phyloP scores from a whole-genome alignment of 495 filamentous ascomycete species.

The Clavariopsis aquatica region DNA sequence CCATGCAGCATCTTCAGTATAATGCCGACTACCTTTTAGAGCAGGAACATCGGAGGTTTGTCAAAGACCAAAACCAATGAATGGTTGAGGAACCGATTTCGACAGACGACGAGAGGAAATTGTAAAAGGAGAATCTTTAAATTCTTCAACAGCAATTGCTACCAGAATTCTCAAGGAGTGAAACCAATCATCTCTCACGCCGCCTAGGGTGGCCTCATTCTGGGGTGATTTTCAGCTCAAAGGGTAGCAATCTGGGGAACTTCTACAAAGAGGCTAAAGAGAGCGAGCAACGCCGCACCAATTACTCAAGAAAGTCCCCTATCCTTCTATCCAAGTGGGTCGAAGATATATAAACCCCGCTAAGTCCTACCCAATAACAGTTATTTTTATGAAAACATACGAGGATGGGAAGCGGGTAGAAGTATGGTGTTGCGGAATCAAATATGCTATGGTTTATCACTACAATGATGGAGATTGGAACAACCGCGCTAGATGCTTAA shows the following conservation, averaged over 20 bases:
- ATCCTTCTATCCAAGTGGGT: conserved; percentile 10
- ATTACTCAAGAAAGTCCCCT: not conserved
- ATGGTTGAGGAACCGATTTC: not conserved
- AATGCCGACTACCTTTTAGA: not conserved
- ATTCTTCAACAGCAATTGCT: not conserved
- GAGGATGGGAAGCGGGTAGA: conserved; percentile 7
- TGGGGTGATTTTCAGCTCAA: not conserved
- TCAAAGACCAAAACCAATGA: conserved; percentile 7
- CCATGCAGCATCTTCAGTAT: not conserved
- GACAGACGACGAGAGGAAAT: not conserved
- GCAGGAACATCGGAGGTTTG: not conserved
- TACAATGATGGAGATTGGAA: conserved; percentile 27
- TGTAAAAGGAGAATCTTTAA: not conserved
- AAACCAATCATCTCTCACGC: not conserved
- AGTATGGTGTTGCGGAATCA: conserved; percentile 28
- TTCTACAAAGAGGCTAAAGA: not conserved
- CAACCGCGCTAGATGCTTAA: conserved; percentile 14
- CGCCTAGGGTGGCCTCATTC: not conserved
- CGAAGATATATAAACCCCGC: conserved; percentile 9
- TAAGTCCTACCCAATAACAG: conserved; percentile 12
- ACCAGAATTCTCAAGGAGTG: not conserved
- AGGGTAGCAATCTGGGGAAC: not conserved
- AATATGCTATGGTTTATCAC: conserved; percentile 20
- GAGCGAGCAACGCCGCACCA: too few relatives aligned
- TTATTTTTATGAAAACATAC: conserved; percentile 10